These are phyloP conservation scores for Populus euphratica DNA, from an alignment of 345 rosid genomes.

Conservation along the genomic window DNA sequence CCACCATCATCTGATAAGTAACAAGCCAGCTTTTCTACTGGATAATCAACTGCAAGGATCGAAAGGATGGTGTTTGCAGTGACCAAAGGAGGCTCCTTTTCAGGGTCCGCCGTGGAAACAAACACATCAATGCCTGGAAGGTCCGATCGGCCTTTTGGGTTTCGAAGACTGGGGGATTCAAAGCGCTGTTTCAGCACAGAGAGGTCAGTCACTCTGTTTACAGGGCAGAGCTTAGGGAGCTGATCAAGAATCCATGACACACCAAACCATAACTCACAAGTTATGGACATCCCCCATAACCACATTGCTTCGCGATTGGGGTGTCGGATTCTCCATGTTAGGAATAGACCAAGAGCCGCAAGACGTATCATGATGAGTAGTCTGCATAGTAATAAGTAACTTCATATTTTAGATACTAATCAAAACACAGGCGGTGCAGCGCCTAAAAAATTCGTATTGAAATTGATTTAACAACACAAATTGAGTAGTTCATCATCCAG, in stretches of 20 bases:
- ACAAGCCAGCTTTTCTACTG: conserved; percentile 75
- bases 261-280: conserved; percentile 84
- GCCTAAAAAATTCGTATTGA: background rate
- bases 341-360: conserved; percentile 60
- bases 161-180: conserved; percentile 67
- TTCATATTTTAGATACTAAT: background rate
- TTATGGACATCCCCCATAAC: conserved; percentile 70
- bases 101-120: conserved; percentile 81
- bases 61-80: conserved; percentile 76
- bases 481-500: background rate
- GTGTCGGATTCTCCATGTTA: conserved; percentile 69
- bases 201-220: conserved; percentile 65
- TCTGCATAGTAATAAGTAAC: conserved; percentile 30
- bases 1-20: conserved; percentile 80
- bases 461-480: background rate
- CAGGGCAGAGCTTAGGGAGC: conserved; percentile 79
- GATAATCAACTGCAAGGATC: conserved; percentile 71
- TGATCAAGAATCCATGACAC: conserved; percentile 73
- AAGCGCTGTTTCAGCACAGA: conserved; percentile 57
- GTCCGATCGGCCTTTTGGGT: conserved; percentile 75
- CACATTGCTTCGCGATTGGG: conserved; percentile 72
- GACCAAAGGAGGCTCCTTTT: conserved; percentile 77
- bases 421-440: background rate
- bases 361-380: conserved; percentile 51
- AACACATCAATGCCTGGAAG: conserved; percentile 75